Conservation (phyloP, 352 stramenopile genomes). For the Pythium biforme region DNA sequence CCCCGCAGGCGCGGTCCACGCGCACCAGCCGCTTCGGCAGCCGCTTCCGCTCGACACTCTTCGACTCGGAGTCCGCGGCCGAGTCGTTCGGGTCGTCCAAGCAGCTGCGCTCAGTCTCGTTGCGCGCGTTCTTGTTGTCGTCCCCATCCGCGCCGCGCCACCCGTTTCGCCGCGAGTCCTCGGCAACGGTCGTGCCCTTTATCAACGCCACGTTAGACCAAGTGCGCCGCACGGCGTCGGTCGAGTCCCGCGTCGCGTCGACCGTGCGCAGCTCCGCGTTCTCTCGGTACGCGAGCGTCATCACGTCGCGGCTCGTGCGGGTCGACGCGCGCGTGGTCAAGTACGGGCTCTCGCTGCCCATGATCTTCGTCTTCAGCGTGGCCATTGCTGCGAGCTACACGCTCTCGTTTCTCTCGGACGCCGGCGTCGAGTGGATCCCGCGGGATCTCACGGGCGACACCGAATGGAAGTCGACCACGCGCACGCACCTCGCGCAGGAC, state of each 20-base stretch:
- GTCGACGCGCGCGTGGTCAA: conserved; percentile 16
- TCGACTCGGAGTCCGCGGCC: background rate
- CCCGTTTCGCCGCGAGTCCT: background rate
- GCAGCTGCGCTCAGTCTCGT: background rate
- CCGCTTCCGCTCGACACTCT: background rate
- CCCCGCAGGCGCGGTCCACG: background rate
- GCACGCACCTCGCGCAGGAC: conserved; percentile 21
- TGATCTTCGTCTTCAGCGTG: conserved; percentile 22
- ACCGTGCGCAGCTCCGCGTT: background rate
- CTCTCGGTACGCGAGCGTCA: background rate
- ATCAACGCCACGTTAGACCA: background rate
- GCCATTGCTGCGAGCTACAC: conserved; percentile 21
- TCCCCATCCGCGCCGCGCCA: background rate
- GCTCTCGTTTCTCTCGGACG: conserved; percentile 8
- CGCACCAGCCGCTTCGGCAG: background rate
- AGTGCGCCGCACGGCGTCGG: background rate
- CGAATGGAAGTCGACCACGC: conserved; percentile 22
- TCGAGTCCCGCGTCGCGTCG: background rate
- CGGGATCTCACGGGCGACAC: conserved; percentile 23
- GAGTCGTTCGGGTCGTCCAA: background rate
- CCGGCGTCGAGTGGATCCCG: conserved; percentile 2
- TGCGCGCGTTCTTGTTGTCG: background rate
- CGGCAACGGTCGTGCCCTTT: background rate
- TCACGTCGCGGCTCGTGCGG: background rate
- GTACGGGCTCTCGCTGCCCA: conserved; percentile 18